Percentiles rank a stretch among this genome's conserved stretches.
phyloP scores from a whole-genome alignment of 2,329 filamentous ascomycete species.

The Ambrosiella beaveri region DNA sequence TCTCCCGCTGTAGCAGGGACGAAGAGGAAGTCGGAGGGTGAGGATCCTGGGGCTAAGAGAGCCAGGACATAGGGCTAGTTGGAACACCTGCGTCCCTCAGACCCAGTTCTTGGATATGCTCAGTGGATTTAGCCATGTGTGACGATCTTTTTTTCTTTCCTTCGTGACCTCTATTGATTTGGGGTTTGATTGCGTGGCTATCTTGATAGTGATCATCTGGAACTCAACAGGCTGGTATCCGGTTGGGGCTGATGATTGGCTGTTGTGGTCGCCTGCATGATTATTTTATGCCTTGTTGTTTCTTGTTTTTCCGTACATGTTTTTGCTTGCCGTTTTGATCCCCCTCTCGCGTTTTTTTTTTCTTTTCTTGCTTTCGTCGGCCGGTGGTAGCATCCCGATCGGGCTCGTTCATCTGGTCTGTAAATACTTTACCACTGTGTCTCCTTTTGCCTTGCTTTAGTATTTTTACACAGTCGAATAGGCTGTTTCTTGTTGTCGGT shows the following conservation, averaged over 20 bases:
- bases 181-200: neutral
- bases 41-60: slow-evolving; percentile 36
- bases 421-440: too few species aligned
- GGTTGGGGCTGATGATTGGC: too few species aligned
- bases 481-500: too few species aligned
- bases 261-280: neutral
- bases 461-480: too few species aligned
- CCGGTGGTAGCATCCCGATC: too few species aligned
- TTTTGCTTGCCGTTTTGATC: neutral
- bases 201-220: too few species aligned
- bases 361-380: neutral
- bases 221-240: too few species aligned
- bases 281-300: neutral
- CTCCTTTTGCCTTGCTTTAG: too few species aligned
- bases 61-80: slow-evolving; percentile 24
- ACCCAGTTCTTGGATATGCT: slow-evolving; percentile 11
- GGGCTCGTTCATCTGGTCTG: too few species aligned
- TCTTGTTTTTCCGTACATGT: neutral
- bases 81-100: slow-evolving; percentile 13
- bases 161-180: slow-evolving; percentile 1
- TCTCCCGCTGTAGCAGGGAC: slow-evolving; percentile 24
- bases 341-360: neutral
- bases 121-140: neutral
- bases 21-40: slow-evolving; percentile 44
- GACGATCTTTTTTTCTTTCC: slow-evolving; percentile 2